These are phyloP conservation scores for Fagus sylvatica DNA, from an alignment of 306 rosid genomes.

Conservation along the genomic window DNA sequence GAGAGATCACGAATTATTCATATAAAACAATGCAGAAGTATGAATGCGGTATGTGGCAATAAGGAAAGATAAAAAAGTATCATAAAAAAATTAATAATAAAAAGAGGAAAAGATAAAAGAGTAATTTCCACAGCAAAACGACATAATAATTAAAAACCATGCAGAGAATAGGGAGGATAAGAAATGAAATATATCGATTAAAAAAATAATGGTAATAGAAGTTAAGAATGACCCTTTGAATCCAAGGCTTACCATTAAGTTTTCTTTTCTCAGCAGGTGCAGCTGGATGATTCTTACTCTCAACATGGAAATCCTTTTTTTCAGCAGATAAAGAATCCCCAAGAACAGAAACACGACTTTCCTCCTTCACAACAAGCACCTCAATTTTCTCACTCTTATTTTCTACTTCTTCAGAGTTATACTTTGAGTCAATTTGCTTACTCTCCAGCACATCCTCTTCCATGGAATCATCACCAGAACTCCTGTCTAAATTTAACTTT, in stretches of 20 bases:
- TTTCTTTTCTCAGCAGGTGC: conserved; percentile 73
- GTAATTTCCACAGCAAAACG: neutral
- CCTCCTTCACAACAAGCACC: conserved; percentile 44
- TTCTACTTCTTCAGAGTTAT: conserved; percentile 54
- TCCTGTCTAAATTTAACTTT: conserved; percentile 89
- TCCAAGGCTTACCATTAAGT: conserved; percentile 62
- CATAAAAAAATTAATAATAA: too few relatives aligned
- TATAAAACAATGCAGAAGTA: neutral
- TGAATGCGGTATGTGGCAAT: neutral
- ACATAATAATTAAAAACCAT: too few relatives aligned
- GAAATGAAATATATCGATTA: neutral
- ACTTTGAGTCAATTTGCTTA: conserved; percentile 76
- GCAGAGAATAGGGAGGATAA: neutral
- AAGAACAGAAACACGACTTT: conserved; percentile 38
- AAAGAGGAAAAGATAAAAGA: neutral
- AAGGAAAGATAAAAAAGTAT: too few relatives aligned
- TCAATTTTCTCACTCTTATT: conserved; percentile 49
- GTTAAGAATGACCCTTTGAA: conserved; percentile 3
- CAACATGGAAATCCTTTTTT: conserved; percentile 48
- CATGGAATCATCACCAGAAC: conserved; percentile 99
- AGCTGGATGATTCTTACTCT: conserved; percentile 46
- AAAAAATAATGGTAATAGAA: neutral
- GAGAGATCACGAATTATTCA: neutral
- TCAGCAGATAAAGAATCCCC: conserved; percentile 55
- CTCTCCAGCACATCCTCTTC: conserved; percentile 89